Conservation (phyloP, 148 eudicot species). For the Simmondsia chinensis region DNA sequence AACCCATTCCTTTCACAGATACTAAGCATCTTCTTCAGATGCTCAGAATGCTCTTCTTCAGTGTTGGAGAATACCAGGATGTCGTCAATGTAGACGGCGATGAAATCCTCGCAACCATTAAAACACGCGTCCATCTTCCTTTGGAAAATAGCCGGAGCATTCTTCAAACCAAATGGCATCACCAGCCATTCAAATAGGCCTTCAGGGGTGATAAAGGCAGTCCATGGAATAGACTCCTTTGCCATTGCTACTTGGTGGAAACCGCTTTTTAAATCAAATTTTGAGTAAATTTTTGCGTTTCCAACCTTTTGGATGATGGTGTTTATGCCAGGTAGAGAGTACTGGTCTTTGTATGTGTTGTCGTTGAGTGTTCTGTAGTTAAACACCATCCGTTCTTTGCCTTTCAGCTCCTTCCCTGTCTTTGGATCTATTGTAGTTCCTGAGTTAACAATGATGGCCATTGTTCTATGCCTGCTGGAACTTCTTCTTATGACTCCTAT, state of each 20-base stretch:
- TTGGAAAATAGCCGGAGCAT: not conserved
- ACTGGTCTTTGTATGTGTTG: constrained; percentile 3
- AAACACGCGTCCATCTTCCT: constrained; percentile 3
- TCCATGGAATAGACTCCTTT: not conserved
- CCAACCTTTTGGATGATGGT: not conserved
- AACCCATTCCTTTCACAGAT: not conserved
- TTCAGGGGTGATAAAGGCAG: not conserved
- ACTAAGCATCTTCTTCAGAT: too few relatives aligned
- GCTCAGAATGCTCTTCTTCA: not conserved
- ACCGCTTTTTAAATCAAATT: not conserved
- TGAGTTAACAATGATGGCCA: not conserved
- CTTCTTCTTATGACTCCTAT: not conserved
- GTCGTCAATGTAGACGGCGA: constrained; percentile 2
- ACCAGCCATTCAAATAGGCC: not conserved
- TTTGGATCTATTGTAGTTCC: not conserved
- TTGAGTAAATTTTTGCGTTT: not conserved
- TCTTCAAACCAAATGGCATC: not conserved
- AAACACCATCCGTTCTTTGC: constrained; percentile 3
- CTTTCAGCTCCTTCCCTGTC: not conserved
- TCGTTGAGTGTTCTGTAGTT: not conserved
- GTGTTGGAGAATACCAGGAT: not conserved
- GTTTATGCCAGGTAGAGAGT: constrained; percentile 1
- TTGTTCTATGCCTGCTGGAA: not conserved
- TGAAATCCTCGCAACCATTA: too few relatives aligned
- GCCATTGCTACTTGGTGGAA: constrained; percentile 2